These are phyloP conservation scores for Aspergillus uvarum DNA, from an alignment of 2,329 filamentous ascomycete genomes.

Conservation along the genomic window DNA sequence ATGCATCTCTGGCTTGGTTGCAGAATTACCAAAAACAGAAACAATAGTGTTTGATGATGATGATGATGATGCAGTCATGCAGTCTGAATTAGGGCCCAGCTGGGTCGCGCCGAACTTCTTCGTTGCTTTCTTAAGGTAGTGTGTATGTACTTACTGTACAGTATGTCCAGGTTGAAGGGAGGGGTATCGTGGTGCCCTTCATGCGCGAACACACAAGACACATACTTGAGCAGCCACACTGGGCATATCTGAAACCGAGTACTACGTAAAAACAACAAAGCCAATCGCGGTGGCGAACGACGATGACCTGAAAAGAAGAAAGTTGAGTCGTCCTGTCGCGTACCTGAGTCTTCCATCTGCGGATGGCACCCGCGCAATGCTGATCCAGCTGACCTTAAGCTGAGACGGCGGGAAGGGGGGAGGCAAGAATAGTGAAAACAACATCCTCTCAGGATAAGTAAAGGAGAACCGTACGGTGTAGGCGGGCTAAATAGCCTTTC, in stretches of 20 bases:
- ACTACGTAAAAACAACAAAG: background rate
- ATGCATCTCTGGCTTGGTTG: conserved; percentile 13
- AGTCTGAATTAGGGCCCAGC: conserved; percentile 3
- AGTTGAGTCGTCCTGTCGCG: background rate
- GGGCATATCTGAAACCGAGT: background rate
- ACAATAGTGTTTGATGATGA: conserved; percentile 11
- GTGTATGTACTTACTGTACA: background rate
- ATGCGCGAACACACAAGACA: background rate
- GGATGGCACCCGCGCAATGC: background rate
- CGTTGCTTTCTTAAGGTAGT: conserved; percentile 8
- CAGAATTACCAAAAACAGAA: conserved; percentile 19
- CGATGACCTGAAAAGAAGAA: background rate
- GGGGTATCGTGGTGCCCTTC: background rate
- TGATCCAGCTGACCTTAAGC: conserved; percentile 4
- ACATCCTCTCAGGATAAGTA: background rate
- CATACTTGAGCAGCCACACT: background rate
- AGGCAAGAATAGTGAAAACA: background rate
- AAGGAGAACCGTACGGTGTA: background rate
- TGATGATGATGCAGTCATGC: conserved; percentile 16
- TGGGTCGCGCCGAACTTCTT: conserved; percentile 5
- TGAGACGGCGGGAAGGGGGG: background rate
- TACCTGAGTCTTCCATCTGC: conserved; percentile 1
- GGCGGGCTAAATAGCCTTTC: conserved; percentile 1
- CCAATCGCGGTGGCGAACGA: background rate
- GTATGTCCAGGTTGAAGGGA: background rate